Evolutionary conservation across 1,284 basidiomycete genomes (phyloP).

Genomic region (Omphalotus olearius): DNA sequence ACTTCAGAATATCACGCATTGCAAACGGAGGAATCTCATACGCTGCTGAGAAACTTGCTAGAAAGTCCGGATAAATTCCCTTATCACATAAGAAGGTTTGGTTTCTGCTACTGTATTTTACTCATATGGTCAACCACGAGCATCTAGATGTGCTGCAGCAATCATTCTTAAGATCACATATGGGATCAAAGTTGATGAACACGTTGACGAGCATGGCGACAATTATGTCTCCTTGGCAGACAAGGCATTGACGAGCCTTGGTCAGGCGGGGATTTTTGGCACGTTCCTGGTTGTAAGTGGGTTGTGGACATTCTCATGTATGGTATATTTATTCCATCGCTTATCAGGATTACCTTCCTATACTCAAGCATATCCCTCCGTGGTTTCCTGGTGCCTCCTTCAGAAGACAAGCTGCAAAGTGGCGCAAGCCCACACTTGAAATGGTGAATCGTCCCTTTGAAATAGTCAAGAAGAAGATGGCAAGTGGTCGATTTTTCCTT

Average conservation of each 20-base stretch:
- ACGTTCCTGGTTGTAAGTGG: conserved; percentile 35
- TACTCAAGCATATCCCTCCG: conserved; percentile 32
- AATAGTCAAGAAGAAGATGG: conserved; percentile 31
- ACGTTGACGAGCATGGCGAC: conserved; percentile 34
- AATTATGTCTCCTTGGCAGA: conserved; percentile 41
- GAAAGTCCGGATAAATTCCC: conserved; percentile 30
- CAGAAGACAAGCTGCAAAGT: conserved; percentile 33
- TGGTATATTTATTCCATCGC: conserved; percentile 1
- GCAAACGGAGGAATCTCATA: conserved; percentile 34
- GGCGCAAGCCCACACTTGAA: conserved; percentile 30
- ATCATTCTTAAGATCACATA: conserved; percentile 37
- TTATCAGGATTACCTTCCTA: conserved; percentile 31
- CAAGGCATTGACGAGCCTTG: conserved; percentile 28
- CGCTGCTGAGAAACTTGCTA: conserved; percentile 31
- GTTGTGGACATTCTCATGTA: conserved; percentile 15
- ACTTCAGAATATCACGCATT: conserved; percentile 30
- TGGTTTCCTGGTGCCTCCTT: conserved; percentile 37
- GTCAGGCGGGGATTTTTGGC: conserved; percentile 38
- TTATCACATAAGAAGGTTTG: conserved; percentile 31
- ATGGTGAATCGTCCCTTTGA: conserved; percentile 40
- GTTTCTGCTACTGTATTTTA: neutral
- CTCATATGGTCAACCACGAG: neutral
- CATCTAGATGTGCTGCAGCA: conserved; percentile 29
- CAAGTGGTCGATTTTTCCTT: conserved; percentile 10
- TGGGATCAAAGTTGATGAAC: conserved; percentile 28